Conservation (phyloP, 2,329 filamentous ascomycete genomes). For the Trichoderma pleuroti region DNA sequence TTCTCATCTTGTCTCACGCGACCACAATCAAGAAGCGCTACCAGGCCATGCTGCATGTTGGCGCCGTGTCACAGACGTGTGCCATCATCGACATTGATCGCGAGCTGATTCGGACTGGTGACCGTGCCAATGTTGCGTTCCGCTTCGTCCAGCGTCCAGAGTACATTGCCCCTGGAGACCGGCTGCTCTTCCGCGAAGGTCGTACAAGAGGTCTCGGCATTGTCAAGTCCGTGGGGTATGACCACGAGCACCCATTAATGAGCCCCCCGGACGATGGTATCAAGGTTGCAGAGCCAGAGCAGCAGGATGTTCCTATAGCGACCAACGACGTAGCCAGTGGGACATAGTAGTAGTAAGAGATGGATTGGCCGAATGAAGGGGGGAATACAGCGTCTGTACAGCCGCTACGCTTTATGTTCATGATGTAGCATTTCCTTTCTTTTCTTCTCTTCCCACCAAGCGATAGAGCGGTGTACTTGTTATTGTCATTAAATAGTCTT, state of each 20-base stretch:
- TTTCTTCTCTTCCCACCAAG: background rate
- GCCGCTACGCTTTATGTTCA: background rate
- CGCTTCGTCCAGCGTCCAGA: constrained; percentile 92
- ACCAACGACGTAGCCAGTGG: background rate
- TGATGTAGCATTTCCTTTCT: background rate
- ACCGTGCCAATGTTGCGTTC: constrained; percentile 91
- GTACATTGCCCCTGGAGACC: constrained; percentile 82
- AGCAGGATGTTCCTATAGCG: background rate
- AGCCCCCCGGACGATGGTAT: constrained; percentile 13
- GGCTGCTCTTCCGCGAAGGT: constrained; percentile 89
- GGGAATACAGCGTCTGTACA: background rate
- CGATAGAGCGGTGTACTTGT: background rate
- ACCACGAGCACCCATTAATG: constrained; percentile 53
- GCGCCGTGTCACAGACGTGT: constrained; percentile 91
- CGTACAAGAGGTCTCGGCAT: constrained; percentile 94
- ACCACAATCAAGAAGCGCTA: constrained; percentile 97
- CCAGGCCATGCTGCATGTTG: constrained; percentile 97
- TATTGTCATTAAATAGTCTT: background rate
- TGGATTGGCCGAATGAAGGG: background rate
- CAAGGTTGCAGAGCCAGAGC: background rate
- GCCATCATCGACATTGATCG: constrained; percentile 96
- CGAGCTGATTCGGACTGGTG: constrained; percentile 90
- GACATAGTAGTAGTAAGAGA: background rate
- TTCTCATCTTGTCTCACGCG: constrained; percentile 90
- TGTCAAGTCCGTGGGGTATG: constrained; percentile 87